Evolutionary conservation across 73 alveolate species (phyloP).

Genomic region (Diophrys sp.): DNA sequence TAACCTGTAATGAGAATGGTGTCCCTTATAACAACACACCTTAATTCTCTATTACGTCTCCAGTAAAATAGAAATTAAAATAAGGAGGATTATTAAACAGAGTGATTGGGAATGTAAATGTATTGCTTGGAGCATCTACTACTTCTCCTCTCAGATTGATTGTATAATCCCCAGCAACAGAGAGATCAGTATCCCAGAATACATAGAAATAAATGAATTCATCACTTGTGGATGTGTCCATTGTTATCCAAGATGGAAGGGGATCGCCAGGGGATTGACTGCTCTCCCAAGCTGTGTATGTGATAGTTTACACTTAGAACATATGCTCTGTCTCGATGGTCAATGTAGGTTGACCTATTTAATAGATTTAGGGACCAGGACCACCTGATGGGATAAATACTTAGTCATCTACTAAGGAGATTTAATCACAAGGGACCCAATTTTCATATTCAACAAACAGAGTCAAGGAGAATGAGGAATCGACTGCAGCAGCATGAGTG

Average conservation of each 20-base stretch:
- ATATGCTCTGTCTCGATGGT: neutral
- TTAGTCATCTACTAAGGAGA: no score
- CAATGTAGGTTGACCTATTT: neutral
- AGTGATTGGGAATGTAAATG: neutral
- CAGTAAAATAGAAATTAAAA: neutral
- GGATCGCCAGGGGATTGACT: neutral
- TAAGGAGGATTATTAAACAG: neutral
- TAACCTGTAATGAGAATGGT: neutral
- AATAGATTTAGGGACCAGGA: neutral
- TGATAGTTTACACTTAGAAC: neutral
- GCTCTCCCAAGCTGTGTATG: neutral
- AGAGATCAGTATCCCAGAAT: neutral
- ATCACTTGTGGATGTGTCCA: neutral
- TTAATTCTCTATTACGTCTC: neutral
- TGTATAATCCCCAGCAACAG: neutral
- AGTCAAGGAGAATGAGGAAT: no score
- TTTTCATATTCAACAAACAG: no score
- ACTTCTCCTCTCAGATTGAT: neutral
- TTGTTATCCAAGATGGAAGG: neutral
- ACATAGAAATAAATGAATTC: neutral
- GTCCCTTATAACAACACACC: neutral
- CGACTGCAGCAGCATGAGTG: no score
- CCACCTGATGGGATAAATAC: no score
- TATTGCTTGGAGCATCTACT: neutral
- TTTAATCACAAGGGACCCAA: no score